Percentiles rank a stretch among this genome's conserved stretches.
phyloP scores from a whole-genome alignment of 78 protist genomes.

The Diacronema lutheri region DNA sequence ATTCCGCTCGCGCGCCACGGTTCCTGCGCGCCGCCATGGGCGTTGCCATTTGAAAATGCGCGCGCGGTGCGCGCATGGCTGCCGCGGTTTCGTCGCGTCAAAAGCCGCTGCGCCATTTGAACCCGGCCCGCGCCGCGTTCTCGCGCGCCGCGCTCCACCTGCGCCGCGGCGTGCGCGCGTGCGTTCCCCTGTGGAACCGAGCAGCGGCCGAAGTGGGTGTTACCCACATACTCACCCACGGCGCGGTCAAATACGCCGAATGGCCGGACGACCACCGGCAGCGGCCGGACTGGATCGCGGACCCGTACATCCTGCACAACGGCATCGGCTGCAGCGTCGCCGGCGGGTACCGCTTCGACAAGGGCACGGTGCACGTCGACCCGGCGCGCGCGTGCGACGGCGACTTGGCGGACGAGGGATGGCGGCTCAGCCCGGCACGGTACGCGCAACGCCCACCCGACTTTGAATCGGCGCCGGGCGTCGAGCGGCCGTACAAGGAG shows the following conservation, averaged over 20 bases:
- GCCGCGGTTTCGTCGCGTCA: no score
- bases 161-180: no score
- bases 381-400: neutral
- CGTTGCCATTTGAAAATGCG: no score
- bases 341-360: neutral
- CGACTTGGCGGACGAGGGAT: neutral
- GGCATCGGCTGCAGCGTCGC: slow-evolving; percentile 7
- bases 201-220: slow-evolving; percentile 8
- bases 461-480: neutral
- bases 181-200: no score
- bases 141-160: no score
- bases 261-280: neutral
- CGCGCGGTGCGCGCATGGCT: no score
- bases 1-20: no score
- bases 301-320: neutral
- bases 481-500: neutral
- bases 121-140: no score
- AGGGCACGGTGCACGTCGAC: neutral
- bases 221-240: neutral
- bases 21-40: no score
- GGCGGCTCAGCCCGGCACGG: neutral
- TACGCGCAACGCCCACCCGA: neutral
- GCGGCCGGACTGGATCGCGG: neutral
- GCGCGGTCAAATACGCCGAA: neutral
- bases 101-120: no score